Base-by-base conservation (phyloP, 768 basidiomycete genomes). In the Lactarius hengduanensis region DNA sequence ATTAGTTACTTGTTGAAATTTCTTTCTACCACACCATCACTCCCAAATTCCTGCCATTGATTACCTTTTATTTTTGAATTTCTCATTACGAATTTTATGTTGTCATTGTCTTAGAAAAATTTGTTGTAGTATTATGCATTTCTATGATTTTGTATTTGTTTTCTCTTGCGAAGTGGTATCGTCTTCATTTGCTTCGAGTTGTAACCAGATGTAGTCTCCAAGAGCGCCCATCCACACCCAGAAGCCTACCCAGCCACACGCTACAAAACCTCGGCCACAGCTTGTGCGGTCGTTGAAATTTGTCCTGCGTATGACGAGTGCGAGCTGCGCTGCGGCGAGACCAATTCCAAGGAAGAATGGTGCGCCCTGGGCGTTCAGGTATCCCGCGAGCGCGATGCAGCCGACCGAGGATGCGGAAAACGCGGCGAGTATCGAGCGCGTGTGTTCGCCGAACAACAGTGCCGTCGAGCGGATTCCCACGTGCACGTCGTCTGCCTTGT, bases 391-490 rank as follows among this genome's bases (percentile, higher is more conserved):
- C 2, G 90, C 81, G 63, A 98, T 80, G 62, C 92, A 76, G 13
- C 89, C 87, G 70, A 97, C 72, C 56, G 91, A 86, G 3, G 89
- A 84, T 0, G 81, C 78, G 1, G 93, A 92, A 65, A 98, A 86
- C 22, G 81, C 84, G 26, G 83, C 75, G 59, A 98, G 84, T 70
- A 97, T 86, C 1, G 88, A 83, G 5, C 90, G 85, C 1, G 95
- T 90, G 30, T 83, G 80, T 40, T 84, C 79, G 32, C 90, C 92
- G 73, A 98, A 98, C 50, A 98, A 84, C 54, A 98, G 82, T 2
- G 97, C 97, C 2, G 95, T 99, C 15, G 95, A 97, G 66, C 89
- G 92, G 75, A 99, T 96, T 41, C 92, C 94, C 28, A 85, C 92
- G 53, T 83, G 79, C 59, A 92, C 80, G 73, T 99, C 97, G 79